Conservation (phyloP, 345 rosid genomes). For the Abelmoschus esculentus region DNA sequence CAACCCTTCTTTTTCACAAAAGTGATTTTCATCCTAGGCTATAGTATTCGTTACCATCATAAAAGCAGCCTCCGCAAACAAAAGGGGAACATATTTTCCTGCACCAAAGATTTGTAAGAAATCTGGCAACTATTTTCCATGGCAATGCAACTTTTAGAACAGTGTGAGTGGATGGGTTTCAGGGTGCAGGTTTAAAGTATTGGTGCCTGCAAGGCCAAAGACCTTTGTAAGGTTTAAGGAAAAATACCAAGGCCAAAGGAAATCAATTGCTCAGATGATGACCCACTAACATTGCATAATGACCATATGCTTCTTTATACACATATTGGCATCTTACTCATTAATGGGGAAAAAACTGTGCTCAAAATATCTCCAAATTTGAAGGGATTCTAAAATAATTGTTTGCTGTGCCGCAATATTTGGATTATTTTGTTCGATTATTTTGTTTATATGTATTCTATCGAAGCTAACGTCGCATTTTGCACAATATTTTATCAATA, state of each 20-base stretch:
- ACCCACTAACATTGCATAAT: not conserved
- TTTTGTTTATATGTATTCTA: too few species aligned
- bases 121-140: constrained; percentile 5
- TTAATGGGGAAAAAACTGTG: not conserved
- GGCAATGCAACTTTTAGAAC: not conserved
- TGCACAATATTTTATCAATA: too few species aligned
- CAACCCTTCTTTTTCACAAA: not conserved
- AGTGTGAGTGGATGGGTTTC: not conserved
- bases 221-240: not conserved
- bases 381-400: not conserved
- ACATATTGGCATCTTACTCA: too few species aligned
- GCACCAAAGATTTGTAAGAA: not conserved
- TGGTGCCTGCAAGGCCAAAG: not conserved
- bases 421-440: too few species aligned
- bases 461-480: too few species aligned
- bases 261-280: not conserved
- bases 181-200: not conserved
- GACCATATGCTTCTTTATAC: too few species aligned
- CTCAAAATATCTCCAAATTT: not conserved
- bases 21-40: constrained; percentile 9
- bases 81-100: not conserved
- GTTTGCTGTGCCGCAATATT: too few species aligned
- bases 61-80: not conserved
- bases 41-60: not conserved
- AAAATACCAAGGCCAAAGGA: not conserved